phyloP scores from a whole-genome alignment of 768 basidiomycete genomes.

The Suillus subaureus region DNA sequence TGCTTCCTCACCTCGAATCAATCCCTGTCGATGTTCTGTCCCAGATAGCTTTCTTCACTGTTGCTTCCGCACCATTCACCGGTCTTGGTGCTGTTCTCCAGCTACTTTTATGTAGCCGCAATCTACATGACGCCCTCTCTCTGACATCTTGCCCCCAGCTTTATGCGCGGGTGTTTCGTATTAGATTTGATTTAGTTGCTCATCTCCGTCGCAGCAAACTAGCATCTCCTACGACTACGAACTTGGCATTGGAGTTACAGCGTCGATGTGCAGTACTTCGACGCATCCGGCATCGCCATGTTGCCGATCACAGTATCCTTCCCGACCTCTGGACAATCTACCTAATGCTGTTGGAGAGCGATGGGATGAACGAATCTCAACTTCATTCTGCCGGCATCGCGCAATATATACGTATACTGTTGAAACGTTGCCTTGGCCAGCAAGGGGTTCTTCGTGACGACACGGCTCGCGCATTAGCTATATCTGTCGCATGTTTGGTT shows the following conservation, averaged over 20 bases:
- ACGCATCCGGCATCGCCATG: slow-evolving; percentile 40
- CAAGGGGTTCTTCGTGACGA: slow-evolving; percentile 11
- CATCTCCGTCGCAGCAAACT: slow-evolving; percentile 26
- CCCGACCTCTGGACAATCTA: slow-evolving; percentile 60
- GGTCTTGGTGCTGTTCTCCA: slow-evolving; percentile 44
- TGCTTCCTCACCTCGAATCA: slow-evolving; percentile 48
- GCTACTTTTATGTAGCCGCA: slow-evolving; percentile 48
- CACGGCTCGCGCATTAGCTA: slow-evolving; percentile 27
- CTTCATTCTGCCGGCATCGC: slow-evolving; percentile 44
- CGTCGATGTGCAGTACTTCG: slow-evolving; percentile 49
- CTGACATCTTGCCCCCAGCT: slow-evolving; percentile 49
- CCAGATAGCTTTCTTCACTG: slow-evolving; percentile 52
- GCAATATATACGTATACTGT: slow-evolving; percentile 26
- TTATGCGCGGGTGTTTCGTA: slow-evolving; percentile 55
- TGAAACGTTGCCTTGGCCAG: slow-evolving; percentile 20
- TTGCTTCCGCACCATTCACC: slow-evolving; percentile 38
- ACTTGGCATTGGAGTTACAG: slow-evolving; percentile 50
- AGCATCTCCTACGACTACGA: slow-evolving; percentile 39
- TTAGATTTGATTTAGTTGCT: slow-evolving; percentile 47
- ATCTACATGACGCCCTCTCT: slow-evolving; percentile 46
- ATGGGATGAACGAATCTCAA: slow-evolving; percentile 48
- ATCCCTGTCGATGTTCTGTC: slow-evolving; percentile 61
- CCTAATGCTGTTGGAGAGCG: slow-evolving; percentile 63
- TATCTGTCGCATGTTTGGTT: slow-evolving; percentile 37
- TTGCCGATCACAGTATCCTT: slow-evolving; percentile 32